Base-by-base conservation (phyloP, 345 rosid species). In the Citrus unshiu region DNA sequence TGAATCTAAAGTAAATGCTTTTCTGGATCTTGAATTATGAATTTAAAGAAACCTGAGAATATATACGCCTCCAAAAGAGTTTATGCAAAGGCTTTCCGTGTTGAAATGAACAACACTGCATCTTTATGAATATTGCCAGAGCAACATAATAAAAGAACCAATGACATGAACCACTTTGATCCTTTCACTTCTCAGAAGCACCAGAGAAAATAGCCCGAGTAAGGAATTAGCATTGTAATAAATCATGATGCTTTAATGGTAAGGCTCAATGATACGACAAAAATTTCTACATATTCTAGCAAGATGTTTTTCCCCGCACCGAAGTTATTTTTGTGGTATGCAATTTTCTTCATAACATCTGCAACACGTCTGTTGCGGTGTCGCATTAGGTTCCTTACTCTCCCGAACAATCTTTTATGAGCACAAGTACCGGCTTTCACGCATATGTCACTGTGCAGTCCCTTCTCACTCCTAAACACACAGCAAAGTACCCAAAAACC, bases 381-480 rank as follows among this genome's bases (percentile, higher is more conserved):
- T 34, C 5, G 30, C 61, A 30, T 30, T 75, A 75, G n/a, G 4
- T 43, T 43, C 40, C 14, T 74, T 59, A 6, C 10, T 1, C 49
- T 64, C n/a, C 61, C 25, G 10, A 3, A 43, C 22, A 75, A 46
- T 29, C 34, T 46, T 73, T 56, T 9, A 56, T 2, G 21, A 57
- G 5, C 18, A 35, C 25, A 6, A 18, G 58, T 27, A 61, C 21
- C 25, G 30, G 35, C 43, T 29, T 62, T 51, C 21, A 14, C 2
- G n/a, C 54, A 63, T 25, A 27, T 74, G 7, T 25, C 5, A 62
- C 43, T 21, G 43, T 43, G 70, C 61, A 46, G 70, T 7, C 6
- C 70, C 64, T 29, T 61, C 77, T 37, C 69, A 63, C 29, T 27
- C 70, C 70, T 43, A 43, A 6, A 67, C 12, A 75, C 61, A 75